Conservation (phyloP, 2,329 filamentous ascomycete genomes). For the Neofusicoccum kwambonambiense region DNA sequence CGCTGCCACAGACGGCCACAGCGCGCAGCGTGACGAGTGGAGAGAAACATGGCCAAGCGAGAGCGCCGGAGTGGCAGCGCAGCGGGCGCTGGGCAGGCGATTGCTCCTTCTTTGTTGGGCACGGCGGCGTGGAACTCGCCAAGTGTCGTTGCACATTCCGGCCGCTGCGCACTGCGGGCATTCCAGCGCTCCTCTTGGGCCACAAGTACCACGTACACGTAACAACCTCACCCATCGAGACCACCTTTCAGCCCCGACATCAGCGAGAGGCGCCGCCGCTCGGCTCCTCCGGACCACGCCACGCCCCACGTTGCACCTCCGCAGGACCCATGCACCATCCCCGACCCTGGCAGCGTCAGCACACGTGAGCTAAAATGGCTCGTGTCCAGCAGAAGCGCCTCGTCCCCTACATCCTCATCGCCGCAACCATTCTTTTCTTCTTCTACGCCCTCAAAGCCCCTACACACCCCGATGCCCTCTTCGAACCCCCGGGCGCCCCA, state of each 20-base stretch:
- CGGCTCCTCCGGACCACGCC: background rate
- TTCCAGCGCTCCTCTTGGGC: background rate
- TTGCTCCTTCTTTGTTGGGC: background rate
- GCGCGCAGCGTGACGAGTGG: no score
- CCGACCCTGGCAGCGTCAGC: background rate
- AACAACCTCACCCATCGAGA: background rate
- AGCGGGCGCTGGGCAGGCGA: no score
- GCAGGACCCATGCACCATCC: background rate
- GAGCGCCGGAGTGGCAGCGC: no score
- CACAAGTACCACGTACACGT: background rate
- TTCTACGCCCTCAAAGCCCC: conserved; percentile 39
- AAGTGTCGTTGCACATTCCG: conserved; percentile 1
- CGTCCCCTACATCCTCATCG: conserved; percentile 34
- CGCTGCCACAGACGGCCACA: no score
- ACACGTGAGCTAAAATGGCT: conserved; percentile 31
- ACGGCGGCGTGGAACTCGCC: background rate
- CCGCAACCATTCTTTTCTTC: conserved; percentile 35
- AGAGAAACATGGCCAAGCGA: no score
- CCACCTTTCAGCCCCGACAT: no score
- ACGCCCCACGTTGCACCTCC: background rate
- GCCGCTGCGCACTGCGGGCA: background rate
- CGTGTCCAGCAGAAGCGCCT: conserved; percentile 36
- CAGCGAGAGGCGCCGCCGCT: background rate
- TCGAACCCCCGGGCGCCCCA: no score
- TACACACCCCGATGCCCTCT: conserved; percentile 21